Conservation (phyloP, 345 rosid genomes). For the Rhodamnia argentea region DNA sequence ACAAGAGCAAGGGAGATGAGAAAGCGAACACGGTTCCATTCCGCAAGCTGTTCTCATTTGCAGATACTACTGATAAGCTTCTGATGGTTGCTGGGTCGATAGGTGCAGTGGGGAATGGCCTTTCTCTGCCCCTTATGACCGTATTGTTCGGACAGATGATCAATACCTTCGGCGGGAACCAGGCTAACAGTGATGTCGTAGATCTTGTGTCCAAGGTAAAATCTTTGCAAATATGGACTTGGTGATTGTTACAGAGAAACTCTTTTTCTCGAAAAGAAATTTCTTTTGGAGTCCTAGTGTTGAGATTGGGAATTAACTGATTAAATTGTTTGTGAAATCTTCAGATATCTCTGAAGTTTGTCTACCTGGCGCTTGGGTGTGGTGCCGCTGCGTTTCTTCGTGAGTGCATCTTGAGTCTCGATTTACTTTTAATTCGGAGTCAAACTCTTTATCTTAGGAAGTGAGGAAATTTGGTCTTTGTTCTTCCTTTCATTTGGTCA, state of each 20-base stretch:
- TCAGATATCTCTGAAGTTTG: constrained; percentile 61
- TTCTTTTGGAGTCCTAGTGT: neutral
- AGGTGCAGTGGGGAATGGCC: constrained; percentile 64
- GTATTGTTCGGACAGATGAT: constrained; percentile 55
- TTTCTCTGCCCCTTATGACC: constrained; percentile 63
- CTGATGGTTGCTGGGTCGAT: constrained; percentile 66
- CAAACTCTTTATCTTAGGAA: neutral
- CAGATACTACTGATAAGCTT: constrained; percentile 43
- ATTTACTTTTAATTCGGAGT: neutral
- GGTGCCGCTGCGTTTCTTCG: constrained; percentile 55
- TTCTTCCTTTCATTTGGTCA: constrained; percentile 6
- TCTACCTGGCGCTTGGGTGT: constrained; percentile 71
- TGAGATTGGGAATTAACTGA: neutral
- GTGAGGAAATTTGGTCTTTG: neutral
- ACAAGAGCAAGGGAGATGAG: constrained; percentile 32
- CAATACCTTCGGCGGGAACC: constrained; percentile 63
- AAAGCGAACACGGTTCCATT: constrained; percentile 46
- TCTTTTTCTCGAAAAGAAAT: neutral
- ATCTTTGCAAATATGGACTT: neutral
- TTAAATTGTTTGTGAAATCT: neutral
- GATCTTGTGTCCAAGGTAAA: constrained; percentile 42
- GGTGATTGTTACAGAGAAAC: neutral
- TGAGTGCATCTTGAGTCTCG: constrained; percentile 23
- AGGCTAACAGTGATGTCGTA: constrained; percentile 21
- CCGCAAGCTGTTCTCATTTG: constrained; percentile 64